phyloP scores from a whole-genome alignment of 805 yeast genomes.

The Ogataea nitratoaversa region DNA sequence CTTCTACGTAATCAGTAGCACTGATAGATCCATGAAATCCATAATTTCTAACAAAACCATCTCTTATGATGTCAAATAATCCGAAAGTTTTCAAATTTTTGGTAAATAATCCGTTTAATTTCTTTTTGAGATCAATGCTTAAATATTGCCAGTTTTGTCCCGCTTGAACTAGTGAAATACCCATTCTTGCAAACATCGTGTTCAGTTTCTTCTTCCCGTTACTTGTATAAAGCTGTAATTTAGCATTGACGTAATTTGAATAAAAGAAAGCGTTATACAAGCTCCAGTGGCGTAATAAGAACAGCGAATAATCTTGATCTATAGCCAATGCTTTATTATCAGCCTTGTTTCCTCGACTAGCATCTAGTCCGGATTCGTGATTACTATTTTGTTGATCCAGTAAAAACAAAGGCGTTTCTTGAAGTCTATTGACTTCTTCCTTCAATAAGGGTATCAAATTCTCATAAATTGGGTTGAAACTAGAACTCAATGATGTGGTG shows the following conservation, averaged over 20 bases:
- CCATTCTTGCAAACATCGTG: conserved; percentile 94
- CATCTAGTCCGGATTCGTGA: conserved; percentile 9
- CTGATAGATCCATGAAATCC: conserved; percentile 86
- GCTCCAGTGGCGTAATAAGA: conserved; percentile 88
- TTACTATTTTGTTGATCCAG: conserved; percentile 4
- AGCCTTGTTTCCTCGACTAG: conserved; percentile 27
- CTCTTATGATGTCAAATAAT: conserved; percentile 73
- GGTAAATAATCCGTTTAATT: conserved; percentile 62
- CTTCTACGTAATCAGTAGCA: conserved; percentile 91
- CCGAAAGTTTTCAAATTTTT: conserved; percentile 73
- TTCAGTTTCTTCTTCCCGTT: conserved; percentile 84
- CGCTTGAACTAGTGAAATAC: conserved; percentile 83
- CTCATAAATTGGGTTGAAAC: conserved; percentile 71
- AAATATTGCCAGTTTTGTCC: conserved; percentile 90
- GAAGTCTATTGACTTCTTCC: conserved; percentile 78
- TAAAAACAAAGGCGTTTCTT: conserved; percentile 25
- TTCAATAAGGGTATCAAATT: conserved; percentile 66
- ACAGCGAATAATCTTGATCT: conserved; percentile 82
- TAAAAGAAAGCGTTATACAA: conserved; percentile 86
- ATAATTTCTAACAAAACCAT: conserved; percentile 80
- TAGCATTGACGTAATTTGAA: conserved; percentile 87
- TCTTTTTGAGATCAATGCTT: conserved; percentile 74
- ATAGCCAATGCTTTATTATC: conserved; percentile 43
- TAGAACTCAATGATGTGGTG: conserved; percentile 70
- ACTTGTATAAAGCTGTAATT: conserved; percentile 83